Base-by-base conservation (phyloP, 73 alveolate genomes). In the Paramecium tetraurelia region DNA sequence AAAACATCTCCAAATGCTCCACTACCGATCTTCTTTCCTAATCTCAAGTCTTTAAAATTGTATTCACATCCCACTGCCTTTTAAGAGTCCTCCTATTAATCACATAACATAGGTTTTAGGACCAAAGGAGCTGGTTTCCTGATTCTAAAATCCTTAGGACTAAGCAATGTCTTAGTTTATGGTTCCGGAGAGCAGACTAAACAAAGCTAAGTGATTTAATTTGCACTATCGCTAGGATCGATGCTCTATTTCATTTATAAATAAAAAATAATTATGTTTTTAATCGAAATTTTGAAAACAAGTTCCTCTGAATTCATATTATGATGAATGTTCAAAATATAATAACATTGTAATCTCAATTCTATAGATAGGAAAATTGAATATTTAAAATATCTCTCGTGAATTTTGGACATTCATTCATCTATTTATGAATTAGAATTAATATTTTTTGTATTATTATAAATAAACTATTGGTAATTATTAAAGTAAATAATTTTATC, bases 1-100 rank as follows among this genome's bases (percentile, higher is more conserved):
- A 41, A 80, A 10, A 80, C 90, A 44, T 80, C 57, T 43, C 90
- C 90, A 46, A 24, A 80, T 40, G 90, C 75, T 3, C 90, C 90
- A 20, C 50, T 24, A 12, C 75, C 70, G 9, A 80, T 46, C 33
- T 80, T 24, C 48, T 80, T 80, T 5, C 90, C 90, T 16, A 80
- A 22, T 27, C 57, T 40, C 18, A 80, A 29, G 16, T 72, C 86
- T 16, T 72, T 21, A 36, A 72, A 72, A 72, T 72, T 72, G 63
- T 29, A 63, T 63, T 63, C 84, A 27, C 50, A 33, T 18, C 69
- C 69, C 18, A 53, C 69, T 53, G 69, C 69, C 9, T 53, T 53
- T 53, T 53, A 16, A 53, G 69, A 53, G 7, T 53, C 69, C 33
- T 53, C 69, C 16, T 53, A 53, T 53, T 53, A 5, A 53, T 53